Evolutionary conservation across 1,284 basidiomycete genomes (phyloP).

Genomic region (Cryptococcus sp.): DNA sequence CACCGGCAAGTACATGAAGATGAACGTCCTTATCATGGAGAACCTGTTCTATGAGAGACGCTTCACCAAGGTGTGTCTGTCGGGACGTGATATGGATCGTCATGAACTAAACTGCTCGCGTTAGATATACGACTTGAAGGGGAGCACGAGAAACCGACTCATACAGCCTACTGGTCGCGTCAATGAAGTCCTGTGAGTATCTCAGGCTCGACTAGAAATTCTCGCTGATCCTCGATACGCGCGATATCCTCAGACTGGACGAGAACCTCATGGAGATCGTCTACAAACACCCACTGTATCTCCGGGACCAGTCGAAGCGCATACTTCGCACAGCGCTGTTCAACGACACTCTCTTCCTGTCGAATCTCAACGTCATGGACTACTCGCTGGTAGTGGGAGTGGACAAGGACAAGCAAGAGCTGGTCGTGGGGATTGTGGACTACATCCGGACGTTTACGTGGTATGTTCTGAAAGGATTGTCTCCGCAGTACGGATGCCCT

Average conservation of each 20-base stretch:
- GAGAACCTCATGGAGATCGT: slow-evolving; percentile 51
- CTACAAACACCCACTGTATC: slow-evolving; percentile 71
- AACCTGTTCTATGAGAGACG: slow-evolving; percentile 91
- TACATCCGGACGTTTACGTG: slow-evolving; percentile 46
- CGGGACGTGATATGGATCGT: neutral
- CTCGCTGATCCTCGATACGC: neutral
- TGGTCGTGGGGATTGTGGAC: slow-evolving; percentile 92
- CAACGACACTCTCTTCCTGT: slow-evolving; percentile 89
- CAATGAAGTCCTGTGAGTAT: slow-evolving; percentile 73
- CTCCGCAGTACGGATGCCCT: neutral
- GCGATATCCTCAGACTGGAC: slow-evolving; percentile 51
- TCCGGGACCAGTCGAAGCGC: slow-evolving; percentile 92
- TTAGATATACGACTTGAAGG: slow-evolving; percentile 92
- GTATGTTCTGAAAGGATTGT: slow-evolving; percentile 2
- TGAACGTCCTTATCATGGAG: slow-evolving; percentile 97
- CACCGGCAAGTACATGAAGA: slow-evolving; percentile 73
- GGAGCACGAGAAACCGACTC: slow-evolving; percentile 84
- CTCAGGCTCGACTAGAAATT: too few species aligned
- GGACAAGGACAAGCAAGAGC: slow-evolving; percentile 72
- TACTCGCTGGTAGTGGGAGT: slow-evolving; percentile 96
- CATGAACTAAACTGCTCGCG: neutral
- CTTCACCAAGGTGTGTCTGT: slow-evolving; percentile 67
- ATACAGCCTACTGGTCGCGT: slow-evolving; percentile 85
- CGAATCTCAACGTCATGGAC: slow-evolving; percentile 98
- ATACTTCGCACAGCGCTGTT: slow-evolving; percentile 84